Conservation (phyloP, 495 filamentous ascomycete genomes). For the Aspergillus ellipticus region DNA sequence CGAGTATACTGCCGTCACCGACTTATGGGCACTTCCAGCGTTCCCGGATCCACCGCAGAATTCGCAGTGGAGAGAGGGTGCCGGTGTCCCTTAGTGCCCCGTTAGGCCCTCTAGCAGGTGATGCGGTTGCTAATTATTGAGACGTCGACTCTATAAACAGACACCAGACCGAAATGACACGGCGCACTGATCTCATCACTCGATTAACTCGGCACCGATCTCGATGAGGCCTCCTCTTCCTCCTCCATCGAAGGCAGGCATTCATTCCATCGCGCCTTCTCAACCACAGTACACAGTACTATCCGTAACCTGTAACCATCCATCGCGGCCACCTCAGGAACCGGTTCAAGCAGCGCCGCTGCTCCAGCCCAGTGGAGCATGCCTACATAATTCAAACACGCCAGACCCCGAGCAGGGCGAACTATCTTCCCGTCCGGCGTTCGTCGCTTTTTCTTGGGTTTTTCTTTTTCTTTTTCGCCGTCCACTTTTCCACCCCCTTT, state of each 20-base stretch:
- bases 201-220: neutral
- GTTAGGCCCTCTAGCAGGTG: neutral
- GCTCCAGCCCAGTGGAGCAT: conserved; percentile 5
- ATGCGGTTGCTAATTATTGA: neutral
- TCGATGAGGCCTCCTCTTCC: neutral
- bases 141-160: neutral
- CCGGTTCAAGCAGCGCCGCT: neutral
- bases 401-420: conserved; percentile 2
- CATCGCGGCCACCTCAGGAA: too few species aligned
- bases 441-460: conserved; percentile 1
- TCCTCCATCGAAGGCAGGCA: too few species aligned
- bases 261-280: too few species aligned
- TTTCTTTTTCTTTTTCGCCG: neutral
- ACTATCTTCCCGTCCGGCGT: neutral
- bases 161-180: neutral
- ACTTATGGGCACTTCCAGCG: too few species aligned
- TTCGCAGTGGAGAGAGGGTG: too few species aligned
- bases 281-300: neutral
- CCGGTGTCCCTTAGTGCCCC: neutral
- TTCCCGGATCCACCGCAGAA: too few species aligned
- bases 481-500: neutral
- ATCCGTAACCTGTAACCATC: too few species aligned
- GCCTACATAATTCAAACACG: conserved; percentile 2
- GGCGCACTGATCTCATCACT: conserved; percentile 1
- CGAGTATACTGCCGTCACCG: too few species aligned